Evolutionary conservation across 345 rosid genomes (phyloP), one percentile per base, ranked within the genome.

Genomic region (Brassica nigra): DNA sequence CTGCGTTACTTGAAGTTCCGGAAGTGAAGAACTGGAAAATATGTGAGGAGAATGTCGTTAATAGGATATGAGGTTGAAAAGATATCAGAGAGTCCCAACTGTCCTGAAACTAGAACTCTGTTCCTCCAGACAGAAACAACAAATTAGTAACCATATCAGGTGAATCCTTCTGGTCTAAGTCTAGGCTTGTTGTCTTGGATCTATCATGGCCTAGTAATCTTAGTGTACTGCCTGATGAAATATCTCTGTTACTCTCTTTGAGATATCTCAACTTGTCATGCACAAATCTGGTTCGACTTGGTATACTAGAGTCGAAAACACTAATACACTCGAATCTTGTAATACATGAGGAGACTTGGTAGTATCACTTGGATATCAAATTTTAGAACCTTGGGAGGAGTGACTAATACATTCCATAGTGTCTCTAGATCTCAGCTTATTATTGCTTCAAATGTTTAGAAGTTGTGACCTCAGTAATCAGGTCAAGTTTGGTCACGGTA

Each of bases 81-180:
- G 27, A 23, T 23, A 23, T 23, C 27, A 23, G 27, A 23, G 27
- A 23, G 27, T 23, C 27, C 1, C 27, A 0, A 1, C 27, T 23
- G 27, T 23, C 68, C 69, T 30, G 61, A 72, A 72, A 49, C 72
- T 83, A 67, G 72, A 68, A 76, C 83, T 23, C 59, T 83, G 34
- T 31, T 79, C 29, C 81, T 73, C 1, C 37, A 34, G 2, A 34
- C 8, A 34, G 37, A 34, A 34, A 34, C 37, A 6, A 34, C 37
- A 5, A 34, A 34, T 34, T 34, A 9, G 44, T 39, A 47, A 77
- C 8, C 1, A 65, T 79, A 2, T 23, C 57, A 31, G 7, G 7
- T 2, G 66, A 33, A 11, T 83, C 62, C 27, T 80, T 80, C 59
- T 69, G 36, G 29, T 80, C 6, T 36, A 83, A 80, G 86, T 73